phyloP scores from a whole-genome alignment of 306 rosid species.

The Cucurbita moschata region DNA sequence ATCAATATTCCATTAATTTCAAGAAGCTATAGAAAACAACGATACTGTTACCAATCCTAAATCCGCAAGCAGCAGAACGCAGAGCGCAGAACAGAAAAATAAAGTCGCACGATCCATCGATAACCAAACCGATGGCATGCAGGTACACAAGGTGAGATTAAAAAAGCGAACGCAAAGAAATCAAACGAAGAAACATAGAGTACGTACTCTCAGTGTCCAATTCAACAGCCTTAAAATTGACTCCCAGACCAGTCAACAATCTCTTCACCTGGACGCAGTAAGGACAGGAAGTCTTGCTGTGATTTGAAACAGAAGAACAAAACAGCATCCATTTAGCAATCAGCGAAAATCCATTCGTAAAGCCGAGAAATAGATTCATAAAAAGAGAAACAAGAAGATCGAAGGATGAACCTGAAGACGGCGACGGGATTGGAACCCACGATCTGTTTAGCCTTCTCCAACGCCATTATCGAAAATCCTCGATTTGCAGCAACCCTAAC shows the following conservation, averaged over 20 bases:
- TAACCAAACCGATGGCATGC: too few relatives aligned
- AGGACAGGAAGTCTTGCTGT: slow-evolving; percentile 60
- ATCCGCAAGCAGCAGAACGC: neutral
- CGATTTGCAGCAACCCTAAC: neutral
- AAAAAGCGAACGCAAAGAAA: neutral
- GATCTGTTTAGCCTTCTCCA: slow-evolving; percentile 66
- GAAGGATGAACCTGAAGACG: slow-evolving; percentile 50
- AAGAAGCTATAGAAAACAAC: neutral
- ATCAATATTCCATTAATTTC: neutral
- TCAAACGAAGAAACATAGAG: neutral
- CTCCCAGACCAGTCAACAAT: slow-evolving; percentile 33
- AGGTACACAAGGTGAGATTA: neutral
- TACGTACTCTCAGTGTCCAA: slow-evolving; percentile 46
- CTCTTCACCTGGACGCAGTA: slow-evolving; percentile 48
- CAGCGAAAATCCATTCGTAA: neutral
- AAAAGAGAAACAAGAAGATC: neutral
- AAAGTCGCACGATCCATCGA: too few relatives aligned
- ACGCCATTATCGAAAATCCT: slow-evolving; percentile 33
- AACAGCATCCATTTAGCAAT: neutral
- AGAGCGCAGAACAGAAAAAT: neutral
- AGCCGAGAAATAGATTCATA: neutral
- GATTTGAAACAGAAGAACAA: neutral
- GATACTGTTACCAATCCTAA: neutral
- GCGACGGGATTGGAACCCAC: slow-evolving; percentile 52
- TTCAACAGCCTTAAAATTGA: slow-evolving; percentile 36